Conservation (phyloP, 306 rosid genomes). For the Vicia faba region DNA sequence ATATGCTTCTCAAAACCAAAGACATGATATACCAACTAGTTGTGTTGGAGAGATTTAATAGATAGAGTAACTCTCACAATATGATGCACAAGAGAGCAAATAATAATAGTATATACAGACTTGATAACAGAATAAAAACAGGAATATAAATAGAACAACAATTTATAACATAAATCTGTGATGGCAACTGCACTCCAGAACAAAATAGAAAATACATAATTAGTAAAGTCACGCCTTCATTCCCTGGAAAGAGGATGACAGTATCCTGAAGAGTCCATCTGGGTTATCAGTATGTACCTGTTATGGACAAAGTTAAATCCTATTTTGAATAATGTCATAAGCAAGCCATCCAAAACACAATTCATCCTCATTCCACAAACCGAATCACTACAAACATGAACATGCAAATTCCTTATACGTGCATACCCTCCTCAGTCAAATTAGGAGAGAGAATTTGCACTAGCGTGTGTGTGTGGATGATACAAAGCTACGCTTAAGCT, state of each 20-base stretch:
- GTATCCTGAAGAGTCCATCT: slow-evolving; percentile 87
- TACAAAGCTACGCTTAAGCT: background rate
- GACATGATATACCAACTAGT: slow-evolving; percentile 5
- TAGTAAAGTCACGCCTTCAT: slow-evolving; percentile 43
- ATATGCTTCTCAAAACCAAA: background rate
- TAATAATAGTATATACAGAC: slow-evolving; percentile 12
- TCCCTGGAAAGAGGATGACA: slow-evolving; percentile 75
- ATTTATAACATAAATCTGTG: slow-evolving; percentile 12
- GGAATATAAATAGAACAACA: background rate
- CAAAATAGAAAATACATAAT: slow-evolving; percentile 17
- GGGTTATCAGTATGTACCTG: slow-evolving; percentile 97
- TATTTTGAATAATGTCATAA: slow-evolving; percentile 9
- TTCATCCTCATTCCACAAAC: slow-evolving; percentile 12
- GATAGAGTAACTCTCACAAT: slow-evolving; percentile 1
- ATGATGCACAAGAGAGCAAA: background rate
- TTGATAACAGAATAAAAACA: background rate
- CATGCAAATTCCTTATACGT: background rate
- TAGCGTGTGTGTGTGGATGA: background rate
- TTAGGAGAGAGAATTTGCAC: slow-evolving; percentile 1
- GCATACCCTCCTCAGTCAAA: background rate
- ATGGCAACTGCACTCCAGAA: slow-evolving; percentile 14
- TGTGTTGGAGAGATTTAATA: slow-evolving; percentile 1
- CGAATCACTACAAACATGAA: slow-evolving; percentile 13
- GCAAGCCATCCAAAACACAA: slow-evolving; percentile 12
- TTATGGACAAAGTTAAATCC: slow-evolving; percentile 32